Evolutionary conservation across 2,329 filamentous ascomycete species (phyloP).

Genomic region (Amauroascus verrucosus): DNA sequence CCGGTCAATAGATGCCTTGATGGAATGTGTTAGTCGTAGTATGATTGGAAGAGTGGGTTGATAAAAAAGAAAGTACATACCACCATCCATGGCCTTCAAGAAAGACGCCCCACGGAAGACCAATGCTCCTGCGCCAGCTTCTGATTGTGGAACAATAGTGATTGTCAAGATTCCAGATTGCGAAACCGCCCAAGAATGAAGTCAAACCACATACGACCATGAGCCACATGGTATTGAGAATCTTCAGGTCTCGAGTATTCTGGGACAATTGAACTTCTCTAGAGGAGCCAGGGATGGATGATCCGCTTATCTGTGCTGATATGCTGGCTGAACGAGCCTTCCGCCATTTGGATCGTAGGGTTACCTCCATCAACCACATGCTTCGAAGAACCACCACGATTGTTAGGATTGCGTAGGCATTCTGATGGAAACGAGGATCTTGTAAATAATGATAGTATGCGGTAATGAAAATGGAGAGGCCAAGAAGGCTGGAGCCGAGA

Average conservation of each 20-base stretch:
- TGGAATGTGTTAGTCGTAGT: not conserved
- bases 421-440: slow-evolving; percentile 73
- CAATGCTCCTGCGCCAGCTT: slow-evolving; percentile 55
- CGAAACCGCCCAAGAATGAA: slow-evolving; percentile 64
- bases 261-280: slow-evolving; percentile 40
- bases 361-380: slow-evolving; percentile 66
- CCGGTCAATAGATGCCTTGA: slow-evolving; percentile 69
- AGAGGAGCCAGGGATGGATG: slow-evolving; percentile 27
- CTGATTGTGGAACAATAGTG: slow-evolving; percentile 58
- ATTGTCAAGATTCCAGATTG: slow-evolving; percentile 71
- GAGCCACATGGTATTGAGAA: slow-evolving; percentile 61
- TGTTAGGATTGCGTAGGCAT: slow-evolving; percentile 64
- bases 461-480: slow-evolving; percentile 59
- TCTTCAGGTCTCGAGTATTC: slow-evolving; percentile 47
- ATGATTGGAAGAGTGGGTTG: not conserved
- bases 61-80: slow-evolving; percentile 33
- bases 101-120: slow-evolving; percentile 69
- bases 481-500: slow-evolving; percentile 49
- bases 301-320: slow-evolving; percentile 19
- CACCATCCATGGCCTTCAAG: slow-evolving; percentile 66
- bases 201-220: slow-evolving; percentile 59
- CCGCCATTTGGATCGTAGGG: slow-evolving; percentile 51
- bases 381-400: slow-evolving; percentile 59
- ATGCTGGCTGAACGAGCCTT: slow-evolving; percentile 26
- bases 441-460: slow-evolving; percentile 72